These are phyloP conservation scores for Verbascum thapsus DNA, from an alignment of 257 asterid genomes.

Conservation along the genomic window DNA sequence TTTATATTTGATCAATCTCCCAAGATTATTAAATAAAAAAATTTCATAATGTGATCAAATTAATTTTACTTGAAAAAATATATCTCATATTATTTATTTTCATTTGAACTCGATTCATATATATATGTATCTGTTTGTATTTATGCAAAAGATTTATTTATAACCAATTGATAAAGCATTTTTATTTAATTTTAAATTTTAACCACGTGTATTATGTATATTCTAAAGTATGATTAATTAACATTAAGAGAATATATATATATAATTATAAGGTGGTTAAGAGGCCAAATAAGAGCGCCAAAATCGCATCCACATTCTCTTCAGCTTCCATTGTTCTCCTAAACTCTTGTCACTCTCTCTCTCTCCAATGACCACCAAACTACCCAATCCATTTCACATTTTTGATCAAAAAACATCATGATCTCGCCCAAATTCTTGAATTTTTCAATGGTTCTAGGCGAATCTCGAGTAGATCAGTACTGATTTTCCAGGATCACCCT, in stretches of 20 bases:
- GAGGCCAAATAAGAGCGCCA: constrained; percentile 59
- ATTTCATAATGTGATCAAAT: too few species aligned
- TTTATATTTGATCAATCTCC: too few species aligned
- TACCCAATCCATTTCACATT: constrained; percentile 33
- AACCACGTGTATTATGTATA: too few species aligned
- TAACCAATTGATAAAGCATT: too few species aligned
- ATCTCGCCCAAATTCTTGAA: constrained; percentile 31
- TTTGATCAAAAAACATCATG: constrained; percentile 28
- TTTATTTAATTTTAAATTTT: too few species aligned
- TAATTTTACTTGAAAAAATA: too few species aligned
- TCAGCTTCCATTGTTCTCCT: constrained; percentile 47
- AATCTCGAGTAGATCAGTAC: constrained; percentile 32
- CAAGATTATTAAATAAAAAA: too few species aligned
- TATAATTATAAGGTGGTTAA: constrained; percentile 43
- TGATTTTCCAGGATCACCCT: constrained; percentile 18
- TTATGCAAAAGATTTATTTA: too few species aligned
- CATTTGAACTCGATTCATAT: too few species aligned
- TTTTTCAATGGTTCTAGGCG: constrained; percentile 10
- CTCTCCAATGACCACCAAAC: constrained; percentile 32
- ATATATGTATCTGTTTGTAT: too few species aligned
- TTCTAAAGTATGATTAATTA: not conserved
- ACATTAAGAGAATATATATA: not conserved
- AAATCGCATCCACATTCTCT: constrained; percentile 44
- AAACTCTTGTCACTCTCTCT: constrained; percentile 33
- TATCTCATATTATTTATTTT: too few species aligned